Conservation (phyloP, 305 asterid species). For the Fraxinus albicans region DNA sequence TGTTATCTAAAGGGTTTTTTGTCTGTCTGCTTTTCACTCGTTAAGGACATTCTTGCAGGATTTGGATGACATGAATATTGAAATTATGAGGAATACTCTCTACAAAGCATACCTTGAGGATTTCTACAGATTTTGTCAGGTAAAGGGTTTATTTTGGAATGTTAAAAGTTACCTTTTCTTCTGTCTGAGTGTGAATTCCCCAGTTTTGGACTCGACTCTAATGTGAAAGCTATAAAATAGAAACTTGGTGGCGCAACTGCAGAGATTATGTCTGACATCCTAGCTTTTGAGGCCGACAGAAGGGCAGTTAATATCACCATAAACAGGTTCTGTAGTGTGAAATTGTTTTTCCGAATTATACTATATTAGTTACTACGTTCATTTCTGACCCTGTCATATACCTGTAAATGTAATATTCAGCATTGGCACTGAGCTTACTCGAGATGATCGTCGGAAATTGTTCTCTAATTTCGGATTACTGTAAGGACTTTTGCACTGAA, state of each 20-base stretch:
- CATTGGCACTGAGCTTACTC: slow-evolving; percentile 93
- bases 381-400: slow-evolving; percentile 11
- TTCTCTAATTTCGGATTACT: slow-evolving; percentile 84
- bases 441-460: slow-evolving; percentile 81
- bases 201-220: not conserved
- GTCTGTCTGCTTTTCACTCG: not conserved
- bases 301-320: slow-evolving; percentile 97
- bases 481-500: slow-evolving; percentile 44
- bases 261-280: slow-evolving; percentile 93
- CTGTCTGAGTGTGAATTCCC: not conserved
- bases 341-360: not conserved
- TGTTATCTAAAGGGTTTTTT: not conserved
- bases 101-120: not conserved
- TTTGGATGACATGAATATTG: not conserved
- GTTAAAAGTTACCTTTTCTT: not conserved
- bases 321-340: slow-evolving; percentile 58
- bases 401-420: slow-evolving; percentile 40
- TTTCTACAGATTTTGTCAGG: not conserved
- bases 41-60: not conserved
- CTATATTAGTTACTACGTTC: not conserved
- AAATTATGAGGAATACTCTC: not conserved
- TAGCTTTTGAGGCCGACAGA: slow-evolving; percentile 95
- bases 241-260: slow-evolving; percentile 21
- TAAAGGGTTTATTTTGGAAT: not conserved
- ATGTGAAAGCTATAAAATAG: not conserved